Evolutionary conservation across 805 yeast genomes (phyloP).

Genomic region (Yamadazyma endophytica): DNA sequence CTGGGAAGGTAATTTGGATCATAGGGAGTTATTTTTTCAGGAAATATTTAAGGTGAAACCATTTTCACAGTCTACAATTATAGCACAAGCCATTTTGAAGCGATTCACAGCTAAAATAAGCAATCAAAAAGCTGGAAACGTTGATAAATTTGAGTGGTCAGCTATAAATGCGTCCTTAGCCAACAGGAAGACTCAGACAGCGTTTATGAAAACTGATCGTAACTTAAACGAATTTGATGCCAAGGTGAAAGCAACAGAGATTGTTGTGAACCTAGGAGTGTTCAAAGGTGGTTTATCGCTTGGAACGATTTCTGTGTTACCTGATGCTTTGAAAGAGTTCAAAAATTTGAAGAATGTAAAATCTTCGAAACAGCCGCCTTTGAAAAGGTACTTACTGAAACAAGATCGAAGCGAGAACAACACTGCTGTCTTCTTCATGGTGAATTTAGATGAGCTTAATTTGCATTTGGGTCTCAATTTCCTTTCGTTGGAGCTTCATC

Average conservation of each 20-base stretch:
- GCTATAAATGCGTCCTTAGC: conserved; percentile 6
- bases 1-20: conserved; percentile 68
- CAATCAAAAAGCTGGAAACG: background rate
- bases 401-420: background rate
- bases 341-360: background rate
- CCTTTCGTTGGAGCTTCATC: conserved; percentile 1
- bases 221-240: conserved; percentile 9
- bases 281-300: conserved; percentile 6
- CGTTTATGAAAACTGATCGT: conserved; percentile 6
- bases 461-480: conserved; percentile 3
- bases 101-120: conserved; percentile 1
- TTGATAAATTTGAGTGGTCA: conserved; percentile 15
- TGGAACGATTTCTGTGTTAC: conserved; percentile 2
- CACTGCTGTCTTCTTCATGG: conserved; percentile 6
- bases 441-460: conserved; percentile 8
- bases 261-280: conserved; percentile 8
- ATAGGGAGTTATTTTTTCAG: conserved; percentile 17
- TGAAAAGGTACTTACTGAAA: background rate
- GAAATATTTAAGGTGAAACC: conserved; percentile 7
- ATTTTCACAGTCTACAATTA: conserved; percentile 5
- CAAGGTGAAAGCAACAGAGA: conserved; percentile 8
- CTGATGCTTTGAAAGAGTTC: conserved; percentile 1
- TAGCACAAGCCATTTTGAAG: conserved; percentile 6
- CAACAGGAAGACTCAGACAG: conserved; percentile 5
- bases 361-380: too few relatives aligned